Evolutionary conservation across 139 green algal genomes (phyloP).

Genomic region (Coccomyxa sp.): DNA sequence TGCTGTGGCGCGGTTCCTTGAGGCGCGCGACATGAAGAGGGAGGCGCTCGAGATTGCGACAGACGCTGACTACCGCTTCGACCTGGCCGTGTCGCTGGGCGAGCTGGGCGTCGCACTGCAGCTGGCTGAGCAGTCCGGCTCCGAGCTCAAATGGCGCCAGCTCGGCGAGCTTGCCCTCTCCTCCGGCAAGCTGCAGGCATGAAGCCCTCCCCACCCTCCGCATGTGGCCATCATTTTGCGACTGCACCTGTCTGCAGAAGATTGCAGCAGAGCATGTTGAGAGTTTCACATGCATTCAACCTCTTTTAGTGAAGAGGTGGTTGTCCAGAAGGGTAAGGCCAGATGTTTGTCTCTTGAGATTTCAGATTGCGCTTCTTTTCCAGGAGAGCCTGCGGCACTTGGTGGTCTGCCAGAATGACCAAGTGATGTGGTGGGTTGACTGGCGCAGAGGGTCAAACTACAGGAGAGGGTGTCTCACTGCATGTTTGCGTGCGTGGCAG

Average conservation of each 20-base stretch:
- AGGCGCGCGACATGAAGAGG: slow-evolving; percentile 73
- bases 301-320: no score
- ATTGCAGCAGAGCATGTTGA: no score
- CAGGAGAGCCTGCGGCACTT: no score
- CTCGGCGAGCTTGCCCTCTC: slow-evolving; percentile 85
- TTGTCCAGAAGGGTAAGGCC: no score
- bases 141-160: slow-evolving; percentile 89
- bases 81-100: slow-evolving; percentile 84
- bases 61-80: slow-evolving; percentile 91
- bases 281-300: no score
- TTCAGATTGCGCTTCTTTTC: no score
- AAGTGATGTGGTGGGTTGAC: no score
- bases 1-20: slow-evolving; percentile 89
- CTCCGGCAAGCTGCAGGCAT: slow-evolving; percentile 42
- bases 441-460: no score
- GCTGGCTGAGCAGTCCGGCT: slow-evolving; percentile 74
- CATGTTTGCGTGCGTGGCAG: background rate
- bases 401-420: no score
- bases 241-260: no score
- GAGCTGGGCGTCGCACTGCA: slow-evolving; percentile 72
- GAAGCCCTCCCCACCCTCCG: no score
- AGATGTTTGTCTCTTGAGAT: no score
- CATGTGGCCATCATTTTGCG: background rate
- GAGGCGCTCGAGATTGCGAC: slow-evolving; percentile 88
- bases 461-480: background rate